These are phyloP conservation scores for Nowakowskiella sp. DNA, from an alignment of 192 early-diverging fungal species.

Conservation along the genomic window DNA sequence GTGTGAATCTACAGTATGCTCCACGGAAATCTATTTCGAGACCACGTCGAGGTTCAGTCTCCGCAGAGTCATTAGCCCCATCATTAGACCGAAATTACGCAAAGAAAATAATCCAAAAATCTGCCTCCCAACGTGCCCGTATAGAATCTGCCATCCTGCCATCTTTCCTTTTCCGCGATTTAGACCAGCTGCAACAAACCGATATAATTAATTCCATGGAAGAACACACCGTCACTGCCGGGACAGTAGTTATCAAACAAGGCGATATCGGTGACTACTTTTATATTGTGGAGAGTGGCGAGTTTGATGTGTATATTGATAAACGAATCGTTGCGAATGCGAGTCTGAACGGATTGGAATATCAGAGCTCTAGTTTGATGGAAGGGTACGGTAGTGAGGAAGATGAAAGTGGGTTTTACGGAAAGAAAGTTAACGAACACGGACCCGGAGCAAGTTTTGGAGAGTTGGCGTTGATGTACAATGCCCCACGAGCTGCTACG, in stretches of 20 bases:
- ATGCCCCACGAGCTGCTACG: conserved; percentile 37
- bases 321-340: not conserved
- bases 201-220: conserved; percentile 33
- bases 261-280: conserved; percentile 34
- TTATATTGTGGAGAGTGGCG: conserved; percentile 27
- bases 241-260: conserved; percentile 25
- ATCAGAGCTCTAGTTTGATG: not conserved
- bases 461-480: conserved; percentile 42
- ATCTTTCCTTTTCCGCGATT: conserved; percentile 28
- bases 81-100: not conserved
- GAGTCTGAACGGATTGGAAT: not conserved
- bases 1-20: no score
- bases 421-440: conserved; percentile 15
- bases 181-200: conserved; percentile 24
- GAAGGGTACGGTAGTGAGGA: not conserved
- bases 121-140: conserved; percentile 3
- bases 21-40: no score
- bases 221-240: conserved; percentile 15
- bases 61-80: conserved; percentile 32
- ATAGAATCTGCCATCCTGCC: conserved; percentile 15
- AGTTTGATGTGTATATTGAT: conserved; percentile 21
- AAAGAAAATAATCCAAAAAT: conserved; percentile 24
- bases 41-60: conserved; percentile 34
- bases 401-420: not conserved
- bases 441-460: conserved; percentile 30